Conservation (phyloP, 208 protist species). For the Trypanosoma cruzi region DNA sequence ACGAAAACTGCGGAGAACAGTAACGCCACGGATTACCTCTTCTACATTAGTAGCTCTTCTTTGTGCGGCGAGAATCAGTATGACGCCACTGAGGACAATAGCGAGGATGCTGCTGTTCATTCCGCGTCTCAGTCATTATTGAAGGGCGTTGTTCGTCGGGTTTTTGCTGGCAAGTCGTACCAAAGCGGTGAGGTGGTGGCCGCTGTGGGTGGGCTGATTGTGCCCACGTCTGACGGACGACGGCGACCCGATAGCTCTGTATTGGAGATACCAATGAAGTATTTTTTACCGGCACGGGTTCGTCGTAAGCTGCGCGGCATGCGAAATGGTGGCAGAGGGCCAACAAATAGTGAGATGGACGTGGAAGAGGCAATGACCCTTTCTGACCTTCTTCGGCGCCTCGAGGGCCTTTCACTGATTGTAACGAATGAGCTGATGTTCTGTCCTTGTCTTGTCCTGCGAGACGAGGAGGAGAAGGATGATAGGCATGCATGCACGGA, state of each 20-base stretch:
- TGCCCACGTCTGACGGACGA: conserved; percentile 34
- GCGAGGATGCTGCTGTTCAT: conserved; percentile 19
- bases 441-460: conserved; percentile 58
- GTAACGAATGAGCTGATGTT: conserved; percentile 92
- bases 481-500: conserved; percentile 15
- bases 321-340: not conserved
- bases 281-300: conserved; percentile 49
- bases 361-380: conserved; percentile 3
- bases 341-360: not conserved
- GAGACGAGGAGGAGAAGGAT: conserved; percentile 19
- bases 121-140: conserved; percentile 33
- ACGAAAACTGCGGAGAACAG: not conserved
- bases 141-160: conserved; percentile 49
- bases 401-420: conserved; percentile 57
- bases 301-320: conserved; percentile 15
- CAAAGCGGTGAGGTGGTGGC: conserved; percentile 70
- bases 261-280: conserved; percentile 66
- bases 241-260: conserved; percentile 62
- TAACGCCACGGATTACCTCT: conserved; percentile 26
- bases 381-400: conserved; percentile 38
- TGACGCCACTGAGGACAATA: conserved; percentile 20
- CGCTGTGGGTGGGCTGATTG: conserved; percentile 72
- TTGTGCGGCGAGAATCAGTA: conserved; percentile 16
- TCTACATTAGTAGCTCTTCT: conserved; percentile 14
- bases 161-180: conserved; percentile 78